Percentiles rank a stretch among this genome's conserved stretches.
Evolutionary conservation across 129 eudicot species (phyloP).

Genomic region (Lactuca saligna): DNA sequence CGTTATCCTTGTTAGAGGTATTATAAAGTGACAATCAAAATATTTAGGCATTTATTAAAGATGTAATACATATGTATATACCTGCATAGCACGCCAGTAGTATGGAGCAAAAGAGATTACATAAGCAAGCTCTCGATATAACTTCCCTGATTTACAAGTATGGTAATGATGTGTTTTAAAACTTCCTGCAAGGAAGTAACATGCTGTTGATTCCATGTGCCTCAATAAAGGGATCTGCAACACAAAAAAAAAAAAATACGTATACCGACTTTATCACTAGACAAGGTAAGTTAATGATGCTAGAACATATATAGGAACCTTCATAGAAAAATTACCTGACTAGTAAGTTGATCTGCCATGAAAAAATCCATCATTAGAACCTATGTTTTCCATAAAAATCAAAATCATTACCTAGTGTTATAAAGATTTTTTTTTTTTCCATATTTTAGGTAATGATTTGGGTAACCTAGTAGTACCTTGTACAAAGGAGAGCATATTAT

Average conservation of each 20-base stretch:
- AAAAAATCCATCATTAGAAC: conserved; percentile 91
- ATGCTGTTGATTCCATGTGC: conserved; percentile 91
- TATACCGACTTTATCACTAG: not conserved
- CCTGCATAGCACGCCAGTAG: conserved; percentile 99
- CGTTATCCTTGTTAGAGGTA: not conserved
- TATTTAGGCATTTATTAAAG: not conserved
- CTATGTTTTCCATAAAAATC: conserved; percentile 28
- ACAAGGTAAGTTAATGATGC: not conserved
- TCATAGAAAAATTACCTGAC: conserved; percentile 56
- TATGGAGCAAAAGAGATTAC: conserved; percentile 95
- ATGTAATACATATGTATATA: conserved; percentile 13
- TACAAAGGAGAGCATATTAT: conserved; percentile 95
- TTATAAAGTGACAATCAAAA: not conserved
- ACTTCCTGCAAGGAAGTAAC: conserved; percentile 78
- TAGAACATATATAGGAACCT: not conserved
- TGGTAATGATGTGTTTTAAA: conserved; percentile 64
- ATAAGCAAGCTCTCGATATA: conserved; percentile 84
- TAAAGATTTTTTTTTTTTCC: not conserved
- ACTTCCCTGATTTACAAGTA: conserved; percentile 79
- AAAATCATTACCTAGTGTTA: not conserved
- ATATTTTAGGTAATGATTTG: not conserved
- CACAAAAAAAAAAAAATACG: not conserved
- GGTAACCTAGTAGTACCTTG: conserved; percentile 47
- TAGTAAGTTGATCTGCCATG: conserved; percentile 98
- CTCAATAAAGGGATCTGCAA: conserved; percentile 81